Percentiles rank a stretch among this genome's conserved stretches.
phyloP scores from a whole-genome alignment of 208 protist genomes.

The Trypanosoma scelopori region DNA sequence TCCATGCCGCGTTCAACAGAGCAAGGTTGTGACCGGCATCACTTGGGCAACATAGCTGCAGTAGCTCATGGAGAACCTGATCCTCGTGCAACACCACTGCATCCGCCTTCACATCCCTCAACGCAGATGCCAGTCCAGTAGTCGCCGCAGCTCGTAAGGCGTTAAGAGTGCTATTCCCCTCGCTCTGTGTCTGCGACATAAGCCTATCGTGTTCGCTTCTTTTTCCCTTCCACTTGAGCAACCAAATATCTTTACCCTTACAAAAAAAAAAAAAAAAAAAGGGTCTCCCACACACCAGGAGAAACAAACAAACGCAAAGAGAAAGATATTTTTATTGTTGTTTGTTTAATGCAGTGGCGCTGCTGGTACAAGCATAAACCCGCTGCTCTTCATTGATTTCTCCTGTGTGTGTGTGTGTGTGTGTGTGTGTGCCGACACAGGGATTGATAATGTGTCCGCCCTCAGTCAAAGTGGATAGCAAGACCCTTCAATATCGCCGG shows the following conservation, averaged over 20 bases:
- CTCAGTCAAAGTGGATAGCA: neutral
- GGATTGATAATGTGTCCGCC: too few species aligned
- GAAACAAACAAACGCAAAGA: too few species aligned
- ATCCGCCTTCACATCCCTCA: conserved; percentile 27
- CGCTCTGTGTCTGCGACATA: conserved; percentile 15
- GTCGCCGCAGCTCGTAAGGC: conserved; percentile 12
- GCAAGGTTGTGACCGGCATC: conserved; percentile 33
- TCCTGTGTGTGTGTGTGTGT: conserved; percentile 3
- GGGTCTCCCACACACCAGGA: too few species aligned
- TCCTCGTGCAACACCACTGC: conserved; percentile 32
- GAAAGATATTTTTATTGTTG: too few species aligned
- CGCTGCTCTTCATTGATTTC: neutral
- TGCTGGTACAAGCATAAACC: too few species aligned
- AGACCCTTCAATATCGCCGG: conserved; percentile 8
- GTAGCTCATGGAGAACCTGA: conserved; percentile 37
- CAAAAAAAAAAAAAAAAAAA: too few species aligned
- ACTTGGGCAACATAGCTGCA: conserved; percentile 46
- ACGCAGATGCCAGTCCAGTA: conserved; percentile 6
- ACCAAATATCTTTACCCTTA: too few species aligned
- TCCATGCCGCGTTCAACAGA: conserved; percentile 69
- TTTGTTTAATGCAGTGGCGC: too few species aligned
- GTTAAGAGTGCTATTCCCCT: conserved; percentile 6
- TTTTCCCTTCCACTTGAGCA: too few species aligned
- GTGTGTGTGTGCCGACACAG: neutral
- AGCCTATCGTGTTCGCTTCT: neutral